Conservation (phyloP, 495 filamentous ascomycete genomes). For the Podospora appendiculata region DNA sequence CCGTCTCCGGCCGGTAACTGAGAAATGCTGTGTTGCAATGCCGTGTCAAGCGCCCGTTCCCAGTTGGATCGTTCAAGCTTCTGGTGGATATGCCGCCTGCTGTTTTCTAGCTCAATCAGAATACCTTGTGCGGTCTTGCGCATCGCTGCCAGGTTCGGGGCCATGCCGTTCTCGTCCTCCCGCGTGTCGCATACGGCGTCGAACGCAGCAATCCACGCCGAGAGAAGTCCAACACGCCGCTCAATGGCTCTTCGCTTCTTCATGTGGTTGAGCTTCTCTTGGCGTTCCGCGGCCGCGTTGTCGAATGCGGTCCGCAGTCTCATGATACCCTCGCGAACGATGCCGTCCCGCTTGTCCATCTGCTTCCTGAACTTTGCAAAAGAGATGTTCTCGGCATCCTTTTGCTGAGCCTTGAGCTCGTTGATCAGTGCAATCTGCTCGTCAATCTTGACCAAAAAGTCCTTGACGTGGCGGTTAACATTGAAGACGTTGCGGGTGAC, state of each 20-base stretch:
- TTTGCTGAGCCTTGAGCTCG: constrained; percentile 85
- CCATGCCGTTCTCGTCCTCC: constrained; percentile 59
- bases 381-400: constrained; percentile 76
- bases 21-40: constrained; percentile 74
- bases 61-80: constrained; percentile 70
- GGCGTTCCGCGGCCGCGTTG: constrained; percentile 66
- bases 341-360: constrained; percentile 68
- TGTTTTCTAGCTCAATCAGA: constrained; percentile 77
- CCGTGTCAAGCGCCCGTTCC: constrained; percentile 78
- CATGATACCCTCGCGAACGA: constrained; percentile 72
- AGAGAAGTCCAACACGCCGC: constrained; percentile 72
- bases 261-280: constrained; percentile 71
- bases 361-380: constrained; percentile 88
- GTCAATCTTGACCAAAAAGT: constrained; percentile 94
- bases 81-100: constrained; percentile 83
- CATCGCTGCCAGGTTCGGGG: constrained; percentile 60
- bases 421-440: constrained; percentile 92
- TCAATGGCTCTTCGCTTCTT: constrained; percentile 79
- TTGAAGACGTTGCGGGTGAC: constrained; percentile 98
- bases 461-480: constrained; percentile 97
- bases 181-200: constrained; percentile 68
- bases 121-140: constrained; percentile 84
- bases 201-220: constrained; percentile 88
- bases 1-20: constrained; percentile 71
- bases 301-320: constrained; percentile 81